A percentile compares a stretch with the other conserved stretches of the same genome.
These are phyloP conservation scores for Entomortierella beljakovae DNA, from an alignment of 192 early-diverging fungal species.

Conservation along the genomic window DNA sequence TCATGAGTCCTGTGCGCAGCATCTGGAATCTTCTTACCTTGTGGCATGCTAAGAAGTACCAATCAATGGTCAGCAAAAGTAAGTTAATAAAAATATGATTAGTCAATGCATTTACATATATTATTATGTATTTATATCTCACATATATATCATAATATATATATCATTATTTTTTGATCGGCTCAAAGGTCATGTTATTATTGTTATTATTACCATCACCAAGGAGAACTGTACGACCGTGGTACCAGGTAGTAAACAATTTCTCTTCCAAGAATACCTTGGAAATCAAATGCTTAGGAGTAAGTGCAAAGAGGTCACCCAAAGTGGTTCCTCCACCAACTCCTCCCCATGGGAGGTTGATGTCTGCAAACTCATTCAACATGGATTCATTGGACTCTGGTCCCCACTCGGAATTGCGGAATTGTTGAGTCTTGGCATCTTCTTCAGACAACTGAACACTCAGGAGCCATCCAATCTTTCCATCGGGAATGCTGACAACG, in stretches of 20 bases:
- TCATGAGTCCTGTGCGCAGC: background rate
- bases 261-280: conserved; percentile 13
- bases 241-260: conserved; percentile 4
- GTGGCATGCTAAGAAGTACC: background rate
- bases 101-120: too few species aligned
- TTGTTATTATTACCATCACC: conserved; percentile 22
- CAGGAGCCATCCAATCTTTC: background rate
- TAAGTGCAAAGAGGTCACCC: conserved; percentile 5
- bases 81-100: background rate
- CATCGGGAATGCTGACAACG: background rate
- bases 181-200: too few species aligned
- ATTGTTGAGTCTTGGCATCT: conserved; percentile 1
- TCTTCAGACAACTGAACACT: background rate
- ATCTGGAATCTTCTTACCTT: background rate
- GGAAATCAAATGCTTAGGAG: conserved; percentile 12
- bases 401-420: conserved; percentile 28
- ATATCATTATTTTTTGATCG: too few species aligned
- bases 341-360: background rate
- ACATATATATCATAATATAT: too few species aligned
- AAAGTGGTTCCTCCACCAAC: too few species aligned
- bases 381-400: conserved; percentile 1
- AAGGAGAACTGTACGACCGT: background rate
- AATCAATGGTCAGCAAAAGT: background rate
- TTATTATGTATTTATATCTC: too few species aligned
- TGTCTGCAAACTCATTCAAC: background rate